A percentile compares a stretch with the other conserved stretches of the same genome.
These are phyloP conservation scores for Neonectria coccinea DNA, from an alignment of 2,329 filamentous ascomycete species.

Conservation along the genomic window DNA sequence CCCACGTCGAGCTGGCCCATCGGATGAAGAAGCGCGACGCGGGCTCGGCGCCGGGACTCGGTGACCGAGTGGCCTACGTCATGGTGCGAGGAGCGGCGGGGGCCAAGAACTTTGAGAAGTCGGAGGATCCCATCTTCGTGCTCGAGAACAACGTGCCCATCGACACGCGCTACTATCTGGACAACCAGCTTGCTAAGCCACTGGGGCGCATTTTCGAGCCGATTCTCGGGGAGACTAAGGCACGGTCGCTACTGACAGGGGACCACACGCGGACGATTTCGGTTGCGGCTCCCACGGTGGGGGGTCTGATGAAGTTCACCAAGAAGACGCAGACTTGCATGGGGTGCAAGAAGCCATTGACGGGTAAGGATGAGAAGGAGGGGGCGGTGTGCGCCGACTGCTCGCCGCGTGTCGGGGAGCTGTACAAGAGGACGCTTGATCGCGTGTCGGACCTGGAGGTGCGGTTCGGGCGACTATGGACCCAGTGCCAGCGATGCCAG, in stretches of 20 bases:
- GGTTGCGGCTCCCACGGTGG: slow-evolving; percentile 89
- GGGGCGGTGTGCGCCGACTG: slow-evolving; percentile 93
- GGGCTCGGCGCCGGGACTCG: slow-evolving; percentile 90
- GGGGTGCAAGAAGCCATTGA: slow-evolving; percentile 97
- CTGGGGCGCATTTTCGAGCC: slow-evolving; percentile 96
- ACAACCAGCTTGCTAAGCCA: slow-evolving; percentile 97
- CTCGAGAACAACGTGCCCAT: slow-evolving; percentile 98
- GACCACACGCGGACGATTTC: slow-evolving; percentile 96
- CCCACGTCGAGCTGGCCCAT: slow-evolving; percentile 93
- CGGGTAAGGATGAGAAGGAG: slow-evolving; percentile 79
- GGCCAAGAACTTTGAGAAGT: slow-evolving; percentile 96
- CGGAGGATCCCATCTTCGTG: slow-evolving; percentile 96
- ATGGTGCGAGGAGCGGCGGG: slow-evolving; percentile 93
- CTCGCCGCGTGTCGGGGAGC: slow-evolving; percentile 84
- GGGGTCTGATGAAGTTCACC: slow-evolving; percentile 97
- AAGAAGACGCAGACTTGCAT: slow-evolving; percentile 99
- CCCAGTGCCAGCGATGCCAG: slow-evolving; percentile 97
- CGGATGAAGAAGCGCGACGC: slow-evolving; percentile 98
- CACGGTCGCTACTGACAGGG: slow-evolving; percentile 85
- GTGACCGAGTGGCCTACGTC: slow-evolving; percentile 97
- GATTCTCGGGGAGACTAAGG: slow-evolving; percentile 93
- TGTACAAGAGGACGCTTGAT: slow-evolving; percentile 91
- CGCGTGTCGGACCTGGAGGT: slow-evolving; percentile 94
- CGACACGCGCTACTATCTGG: slow-evolving; percentile 97
- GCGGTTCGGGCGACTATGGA: slow-evolving; percentile 93